These are phyloP conservation scores for Penicillium freii DNA, from an alignment of 2,329 filamentous ascomycete genomes.

Conservation along the genomic window DNA sequence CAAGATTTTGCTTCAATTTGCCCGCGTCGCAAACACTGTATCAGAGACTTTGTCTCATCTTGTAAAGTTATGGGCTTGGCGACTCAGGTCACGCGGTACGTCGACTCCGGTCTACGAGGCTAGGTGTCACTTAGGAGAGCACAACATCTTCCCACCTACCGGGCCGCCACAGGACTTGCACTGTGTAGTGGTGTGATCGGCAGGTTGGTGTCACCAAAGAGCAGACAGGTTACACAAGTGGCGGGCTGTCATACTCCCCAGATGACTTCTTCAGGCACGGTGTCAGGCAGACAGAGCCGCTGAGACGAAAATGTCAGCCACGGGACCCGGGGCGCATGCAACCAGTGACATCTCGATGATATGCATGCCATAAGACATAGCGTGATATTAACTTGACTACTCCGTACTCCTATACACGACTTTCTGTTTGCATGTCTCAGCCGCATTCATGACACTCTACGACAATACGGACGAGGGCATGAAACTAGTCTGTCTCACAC, in stretches of 20 bases:
- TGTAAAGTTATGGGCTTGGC: neutral
- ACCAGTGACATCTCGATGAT: neutral
- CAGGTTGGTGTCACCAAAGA: constrained; percentile 2
- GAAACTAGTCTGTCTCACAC: neutral
- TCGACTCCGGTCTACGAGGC: neutral
- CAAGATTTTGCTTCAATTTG: neutral
- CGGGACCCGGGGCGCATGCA: neutral
- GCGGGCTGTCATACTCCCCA: neutral
- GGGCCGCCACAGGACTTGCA: constrained; percentile 8
- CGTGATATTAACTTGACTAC: neutral
- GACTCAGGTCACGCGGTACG: neutral
- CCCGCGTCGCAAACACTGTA: neutral
- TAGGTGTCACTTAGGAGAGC: neutral
- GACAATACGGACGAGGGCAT: neutral
- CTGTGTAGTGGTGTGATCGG: constrained; percentile 7
- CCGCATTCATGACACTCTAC: constrained; percentile 5
- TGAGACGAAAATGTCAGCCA: constrained; percentile 3
- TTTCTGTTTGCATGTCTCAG: constrained; percentile 11
- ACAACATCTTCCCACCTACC: constrained; percentile 2
- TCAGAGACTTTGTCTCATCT: neutral
- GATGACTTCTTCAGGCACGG: constrained; percentile 1
- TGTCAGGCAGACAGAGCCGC: neutral
- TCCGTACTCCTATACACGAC: neutral
- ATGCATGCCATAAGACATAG: constrained; percentile 3
- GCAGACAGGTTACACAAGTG: neutral